A percentile compares a stretch with the other conserved stretches of the same genome.
These are phyloP conservation scores for Corrigiola litoralis DNA, from an alignment of 179 eudicot genomes.

Conservation along the genomic window DNA sequence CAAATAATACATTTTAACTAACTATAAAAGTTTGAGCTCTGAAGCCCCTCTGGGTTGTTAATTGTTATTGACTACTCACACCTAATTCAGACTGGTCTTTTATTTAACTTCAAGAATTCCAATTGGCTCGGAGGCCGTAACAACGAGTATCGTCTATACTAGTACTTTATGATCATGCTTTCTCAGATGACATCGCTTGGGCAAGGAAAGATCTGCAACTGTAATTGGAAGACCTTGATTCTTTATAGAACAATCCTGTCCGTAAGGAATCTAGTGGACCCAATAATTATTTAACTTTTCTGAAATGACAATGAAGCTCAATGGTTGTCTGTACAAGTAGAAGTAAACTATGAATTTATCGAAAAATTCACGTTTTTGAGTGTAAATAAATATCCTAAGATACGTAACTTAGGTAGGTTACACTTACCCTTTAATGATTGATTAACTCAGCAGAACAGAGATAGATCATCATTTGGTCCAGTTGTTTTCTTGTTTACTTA, in stretches of 20 bases:
- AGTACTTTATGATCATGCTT: neutral
- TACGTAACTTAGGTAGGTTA: no score
- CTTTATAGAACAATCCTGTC: neutral
- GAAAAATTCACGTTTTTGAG: no score
- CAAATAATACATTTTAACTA: no score
- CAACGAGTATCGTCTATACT: neutral
- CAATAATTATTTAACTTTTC: neutral
- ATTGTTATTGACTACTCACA: no score
- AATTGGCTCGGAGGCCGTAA: neutral
- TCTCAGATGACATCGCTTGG: neutral
- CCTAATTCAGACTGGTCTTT: neutral
- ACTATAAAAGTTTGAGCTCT: no score
- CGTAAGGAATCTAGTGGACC: neutral
- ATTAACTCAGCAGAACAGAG: neutral
- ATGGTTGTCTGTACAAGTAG: no score
- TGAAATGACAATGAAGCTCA: neutral
- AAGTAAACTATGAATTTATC: no score
- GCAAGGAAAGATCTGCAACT: neutral
- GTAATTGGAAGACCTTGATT: neutral
- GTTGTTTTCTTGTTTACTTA: constrained; percentile 3
- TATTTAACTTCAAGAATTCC: neutral
- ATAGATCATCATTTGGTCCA: neutral
- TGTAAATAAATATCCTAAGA: no score
- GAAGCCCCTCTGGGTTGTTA: neutral
- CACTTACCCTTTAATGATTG: neutral